Evolutionary conservation across 2,329 filamentous ascomycete genomes (phyloP).

Genomic region (Alternaria burnsii): DNA sequence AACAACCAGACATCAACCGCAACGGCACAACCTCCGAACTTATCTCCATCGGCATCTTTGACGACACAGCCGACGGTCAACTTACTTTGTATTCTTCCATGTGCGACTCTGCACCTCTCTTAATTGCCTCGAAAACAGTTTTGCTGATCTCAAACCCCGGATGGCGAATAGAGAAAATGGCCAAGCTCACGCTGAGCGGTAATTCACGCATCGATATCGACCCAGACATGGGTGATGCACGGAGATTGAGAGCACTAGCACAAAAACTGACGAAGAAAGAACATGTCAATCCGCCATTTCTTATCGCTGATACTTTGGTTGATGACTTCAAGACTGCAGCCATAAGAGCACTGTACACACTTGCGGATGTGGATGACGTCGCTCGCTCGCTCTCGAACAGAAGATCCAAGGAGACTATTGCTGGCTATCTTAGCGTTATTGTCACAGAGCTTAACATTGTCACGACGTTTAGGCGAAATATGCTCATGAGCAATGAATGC

Average conservation of each 20-base stretch:
- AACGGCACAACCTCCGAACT: constrained; percentile 57
- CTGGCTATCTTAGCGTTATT: constrained; percentile 57
- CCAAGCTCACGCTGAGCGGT: constrained; percentile 48
- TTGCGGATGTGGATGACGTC: constrained; percentile 57
- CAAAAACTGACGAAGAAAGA: constrained; percentile 59
- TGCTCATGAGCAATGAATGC: constrained; percentile 58
- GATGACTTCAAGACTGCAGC: constrained; percentile 30
- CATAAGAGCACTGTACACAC: constrained; percentile 52
- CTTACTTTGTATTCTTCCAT: constrained; percentile 66
- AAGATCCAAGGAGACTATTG: constrained; percentile 46
- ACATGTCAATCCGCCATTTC: constrained; percentile 61
- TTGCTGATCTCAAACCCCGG: constrained; percentile 61
- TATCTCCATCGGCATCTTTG: constrained; percentile 63
- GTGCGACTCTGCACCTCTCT: constrained; percentile 55
- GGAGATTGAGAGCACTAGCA: constrained; percentile 63
- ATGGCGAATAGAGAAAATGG: constrained; percentile 49
- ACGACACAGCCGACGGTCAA: constrained; percentile 63
- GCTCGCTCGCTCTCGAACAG: constrained; percentile 34
- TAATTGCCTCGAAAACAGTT: constrained; percentile 60
- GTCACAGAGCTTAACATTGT: constrained; percentile 55
- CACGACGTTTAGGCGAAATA: constrained; percentile 52
- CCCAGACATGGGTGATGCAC: constrained; percentile 62
- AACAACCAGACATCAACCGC: constrained; percentile 56
- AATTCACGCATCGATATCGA: constrained; percentile 65
- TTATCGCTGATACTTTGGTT: constrained; percentile 41